phyloP scores from a whole-genome alignment of 2,329 filamentous ascomycete species.

The Botryotinia globosa region DNA sequence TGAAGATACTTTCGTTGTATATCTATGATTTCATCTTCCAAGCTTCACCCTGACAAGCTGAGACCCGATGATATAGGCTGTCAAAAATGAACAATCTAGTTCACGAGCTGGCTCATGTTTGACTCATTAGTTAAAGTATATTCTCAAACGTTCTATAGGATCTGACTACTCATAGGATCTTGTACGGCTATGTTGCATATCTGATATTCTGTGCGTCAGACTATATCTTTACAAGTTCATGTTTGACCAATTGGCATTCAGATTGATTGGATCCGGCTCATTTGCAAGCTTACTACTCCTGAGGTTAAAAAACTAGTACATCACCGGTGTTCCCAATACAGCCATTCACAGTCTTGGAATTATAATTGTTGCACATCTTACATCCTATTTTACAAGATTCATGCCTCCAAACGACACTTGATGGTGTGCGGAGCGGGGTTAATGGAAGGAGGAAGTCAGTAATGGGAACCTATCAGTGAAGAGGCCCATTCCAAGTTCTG shows the following conservation, averaged over 20 bases:
- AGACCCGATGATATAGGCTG: no score
- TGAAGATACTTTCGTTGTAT: no score
- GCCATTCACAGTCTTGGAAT: background rate
- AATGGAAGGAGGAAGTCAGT: background rate
- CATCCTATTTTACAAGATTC: background rate
- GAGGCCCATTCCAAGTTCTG: background rate
- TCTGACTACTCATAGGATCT: background rate
- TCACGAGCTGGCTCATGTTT: background rate
- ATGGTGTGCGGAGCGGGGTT: background rate
- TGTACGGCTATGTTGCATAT: background rate
- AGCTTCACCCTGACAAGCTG: no score
- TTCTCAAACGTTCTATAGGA: background rate
- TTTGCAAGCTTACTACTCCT: background rate
- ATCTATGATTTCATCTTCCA: no score
- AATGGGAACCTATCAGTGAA: background rate
- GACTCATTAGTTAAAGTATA: background rate
- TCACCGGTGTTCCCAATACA: no score
- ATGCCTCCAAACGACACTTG: background rate
- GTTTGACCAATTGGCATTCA: no score
- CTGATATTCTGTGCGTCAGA: background rate
- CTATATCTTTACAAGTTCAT: background rate
- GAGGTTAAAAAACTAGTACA: fast-evolving
- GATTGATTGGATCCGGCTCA: background rate
- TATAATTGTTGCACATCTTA: background rate
- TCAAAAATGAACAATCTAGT: no score